phyloP scores from a whole-genome alignment of 345 rosid genomes.

The Syzygium aqueum region DNA sequence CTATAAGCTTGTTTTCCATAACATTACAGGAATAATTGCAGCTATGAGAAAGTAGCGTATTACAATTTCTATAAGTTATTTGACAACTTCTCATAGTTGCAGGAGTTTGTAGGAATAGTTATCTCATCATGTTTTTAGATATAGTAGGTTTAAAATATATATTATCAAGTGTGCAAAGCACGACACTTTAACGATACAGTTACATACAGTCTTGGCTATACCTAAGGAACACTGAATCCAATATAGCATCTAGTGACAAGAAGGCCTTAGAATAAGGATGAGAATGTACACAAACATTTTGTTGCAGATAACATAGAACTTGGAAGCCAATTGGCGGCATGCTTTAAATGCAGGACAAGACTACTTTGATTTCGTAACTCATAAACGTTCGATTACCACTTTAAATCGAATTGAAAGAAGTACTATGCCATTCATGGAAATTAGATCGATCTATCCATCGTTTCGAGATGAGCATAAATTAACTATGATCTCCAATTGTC shows the following conservation, averaged over 20 bases:
- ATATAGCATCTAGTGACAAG: not conserved
- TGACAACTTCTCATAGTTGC: not conserved
- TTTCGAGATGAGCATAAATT: not conserved
- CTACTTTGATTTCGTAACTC: too few species aligned
- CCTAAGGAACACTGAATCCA: not conserved
- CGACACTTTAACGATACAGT: not conserved
- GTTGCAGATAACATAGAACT: not conserved
- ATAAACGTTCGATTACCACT: not conserved
- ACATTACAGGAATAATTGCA: not conserved
- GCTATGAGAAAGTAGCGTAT: not conserved
- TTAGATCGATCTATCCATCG: not conserved
- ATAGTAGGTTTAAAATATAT: not conserved
- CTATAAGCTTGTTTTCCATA: not conserved
- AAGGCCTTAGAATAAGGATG: not conserved
- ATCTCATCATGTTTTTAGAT: not conserved
- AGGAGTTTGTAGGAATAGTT: not conserved
- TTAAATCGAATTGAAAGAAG: not conserved
- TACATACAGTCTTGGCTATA: not conserved
- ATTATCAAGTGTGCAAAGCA: not conserved
- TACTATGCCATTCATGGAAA: not conserved
- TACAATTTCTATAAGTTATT: not conserved
- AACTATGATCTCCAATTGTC: not conserved
- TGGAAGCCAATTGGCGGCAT: not conserved
- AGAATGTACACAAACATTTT: too few species aligned
- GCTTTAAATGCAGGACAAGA: not conserved